A percentile compares a stretch with the other conserved stretches of the same genome.
These are phyloP conservation scores for Trypanosomatidae sp. DNA, from an alignment of 208 protist genomes.

Conservation along the genomic window DNA sequence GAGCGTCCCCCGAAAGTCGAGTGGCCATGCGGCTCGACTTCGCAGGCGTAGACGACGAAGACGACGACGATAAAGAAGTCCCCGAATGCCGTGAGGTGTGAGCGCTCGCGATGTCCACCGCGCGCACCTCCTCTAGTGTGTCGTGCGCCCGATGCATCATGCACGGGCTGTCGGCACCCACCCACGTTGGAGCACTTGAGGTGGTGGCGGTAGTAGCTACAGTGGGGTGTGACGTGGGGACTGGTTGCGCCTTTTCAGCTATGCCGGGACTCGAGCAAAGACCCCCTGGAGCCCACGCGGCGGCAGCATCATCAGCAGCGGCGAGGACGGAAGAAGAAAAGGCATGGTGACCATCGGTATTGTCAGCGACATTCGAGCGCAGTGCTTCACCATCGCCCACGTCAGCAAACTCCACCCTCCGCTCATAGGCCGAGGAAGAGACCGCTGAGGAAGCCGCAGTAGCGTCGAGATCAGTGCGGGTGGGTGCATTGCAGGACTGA, in stretches of 20 bases:
- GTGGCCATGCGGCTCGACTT: conserved; percentile 8
- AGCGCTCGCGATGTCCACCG: neutral
- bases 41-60: neutral
- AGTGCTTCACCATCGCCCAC: neutral
- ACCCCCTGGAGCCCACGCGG: neutral
- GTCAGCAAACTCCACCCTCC: neutral
- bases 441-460: neutral
- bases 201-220: neutral
- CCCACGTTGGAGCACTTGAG: neutral
- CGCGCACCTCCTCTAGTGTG: neutral
- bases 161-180: neutral
- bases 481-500: neutral
- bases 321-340: neutral
- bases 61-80: neutral
- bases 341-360: neutral
- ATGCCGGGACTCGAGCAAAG: neutral
- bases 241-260: neutral
- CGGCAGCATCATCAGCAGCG: neutral
- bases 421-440: neutral
- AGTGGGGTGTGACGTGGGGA: neutral
- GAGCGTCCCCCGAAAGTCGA: conserved; percentile 6
- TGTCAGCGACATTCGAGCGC: neutral
- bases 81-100: neutral
- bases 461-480: neutral
- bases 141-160: neutral